Evolutionary conservation across 2,329 filamentous ascomycete species (phyloP), one percentile per base, ranked within the genome.

Genomic region (Colletotrichum sp.): DNA sequence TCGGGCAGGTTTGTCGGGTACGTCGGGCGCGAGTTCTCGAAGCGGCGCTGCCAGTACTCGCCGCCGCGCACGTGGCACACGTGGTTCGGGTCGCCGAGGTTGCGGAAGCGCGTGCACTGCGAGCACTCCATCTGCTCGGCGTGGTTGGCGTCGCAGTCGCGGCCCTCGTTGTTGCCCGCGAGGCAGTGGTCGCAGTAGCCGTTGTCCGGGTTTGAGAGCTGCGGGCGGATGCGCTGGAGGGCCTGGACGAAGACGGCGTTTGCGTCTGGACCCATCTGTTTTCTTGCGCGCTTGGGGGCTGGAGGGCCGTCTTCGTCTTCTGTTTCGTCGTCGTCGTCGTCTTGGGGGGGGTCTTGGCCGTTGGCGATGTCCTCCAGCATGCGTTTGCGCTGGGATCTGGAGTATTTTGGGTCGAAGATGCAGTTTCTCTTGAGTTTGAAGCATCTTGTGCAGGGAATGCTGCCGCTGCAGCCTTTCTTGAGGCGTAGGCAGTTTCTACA

Each of bases 111-210:
- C 9, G 36, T 66, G 69, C 76, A 77, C 58, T 68, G 61, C 34
- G 72, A 67, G 72, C 76, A 77, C 66, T 75, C 76, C 6, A 77
- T 65, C 66, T 71, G 64, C 28, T 48, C 64, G 7, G 30, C 28
- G 69, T 70, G 72, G 72, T 77, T 70, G 26, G 69, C 69, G 34
- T 75, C 24, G 66, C 76, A 77, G 38, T 14, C 16, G 9, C 21
- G n/a, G 59, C n/a, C 36, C 26, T 71, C 18, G 28, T 61, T 4
- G 18, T 24, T 56, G 56, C 43, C 28, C n/a, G 38, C 32, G 30
- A 38, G 48, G 75, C 76, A 77, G 62, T 59, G 48, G 32, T 72
- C 65, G 75, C 76, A 77, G 21, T 36, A 14, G 5, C 55, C 65
- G 52, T 63, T 24, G 4, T 9, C 3, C 18, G 74, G 36, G n/a